Evolutionary conservation across 2,329 filamentous ascomycete genomes (phyloP).

Genomic region (Aschersonia sp.): DNA sequence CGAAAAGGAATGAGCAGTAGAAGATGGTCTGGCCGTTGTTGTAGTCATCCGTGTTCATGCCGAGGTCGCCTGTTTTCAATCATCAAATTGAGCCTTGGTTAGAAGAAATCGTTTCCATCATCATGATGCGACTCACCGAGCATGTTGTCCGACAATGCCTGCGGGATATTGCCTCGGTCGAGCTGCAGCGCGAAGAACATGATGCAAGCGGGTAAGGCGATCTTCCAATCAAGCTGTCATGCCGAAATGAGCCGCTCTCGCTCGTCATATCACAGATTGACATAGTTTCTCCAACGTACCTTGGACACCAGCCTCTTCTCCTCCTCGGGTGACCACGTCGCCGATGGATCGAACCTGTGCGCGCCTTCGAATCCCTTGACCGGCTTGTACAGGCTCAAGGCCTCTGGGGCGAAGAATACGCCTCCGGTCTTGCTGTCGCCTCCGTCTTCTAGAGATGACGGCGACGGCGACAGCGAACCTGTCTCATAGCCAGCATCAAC

Average conservation of each 20-base stretch:
- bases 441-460: slow-evolving; percentile 1
- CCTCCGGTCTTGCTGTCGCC: neutral
- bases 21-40: slow-evolving; percentile 36
- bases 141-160: slow-evolving; percentile 20
- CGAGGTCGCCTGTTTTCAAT: slow-evolving; percentile 1
- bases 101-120: too few species aligned
- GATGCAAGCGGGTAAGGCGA: slow-evolving; percentile 25
- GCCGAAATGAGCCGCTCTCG: neutral
- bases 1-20: slow-evolving; percentile 30
- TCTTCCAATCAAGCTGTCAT: slow-evolving; percentile 14
- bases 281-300: slow-evolving; percentile 16
- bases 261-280: neutral
- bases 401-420: slow-evolving; percentile 2
- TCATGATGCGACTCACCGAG: slow-evolving; percentile 10
- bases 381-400: slow-evolving; percentile 25
- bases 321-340: slow-evolving; percentile 40
- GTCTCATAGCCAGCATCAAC: slow-evolving; percentile 2
- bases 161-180: slow-evolving; percentile 20
- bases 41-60: slow-evolving; percentile 19
- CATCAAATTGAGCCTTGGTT: neutral
- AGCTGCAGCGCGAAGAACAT: slow-evolving; percentile 38
- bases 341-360: slow-evolving; percentile 43
- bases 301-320: slow-evolving; percentile 39
- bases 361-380: slow-evolving; percentile 42
- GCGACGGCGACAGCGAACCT: neutral